These are phyloP conservation scores for Leptosphaerulina australis DNA, from an alignment of 2,329 filamentous ascomycete species.

Conservation along the genomic window DNA sequence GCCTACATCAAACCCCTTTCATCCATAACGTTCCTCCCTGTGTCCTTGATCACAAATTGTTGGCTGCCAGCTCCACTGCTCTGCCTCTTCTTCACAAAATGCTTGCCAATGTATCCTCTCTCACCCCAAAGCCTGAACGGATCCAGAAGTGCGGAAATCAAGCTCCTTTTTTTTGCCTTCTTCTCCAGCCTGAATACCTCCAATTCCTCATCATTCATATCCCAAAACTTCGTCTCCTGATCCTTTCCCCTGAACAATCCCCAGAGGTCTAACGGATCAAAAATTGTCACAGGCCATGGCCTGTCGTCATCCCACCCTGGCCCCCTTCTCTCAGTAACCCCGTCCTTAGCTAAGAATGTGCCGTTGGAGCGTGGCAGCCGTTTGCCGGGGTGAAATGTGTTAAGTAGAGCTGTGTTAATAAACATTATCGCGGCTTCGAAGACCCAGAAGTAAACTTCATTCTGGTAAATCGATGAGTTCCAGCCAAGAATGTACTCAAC, in stretches of 20 bases:
- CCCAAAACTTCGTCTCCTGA: constrained; percentile 47
- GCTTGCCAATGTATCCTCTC: constrained; percentile 38
- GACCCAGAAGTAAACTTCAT: constrained; percentile 62
- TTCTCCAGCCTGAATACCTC: constrained; percentile 33
- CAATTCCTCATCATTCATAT: constrained; percentile 44
- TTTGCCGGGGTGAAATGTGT: constrained; percentile 58
- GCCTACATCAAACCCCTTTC: constrained; percentile 1
- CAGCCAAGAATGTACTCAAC: constrained; percentile 57
- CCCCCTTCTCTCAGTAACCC: constrained; percentile 58
- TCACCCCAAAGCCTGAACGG: constrained; percentile 41
- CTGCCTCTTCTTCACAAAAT: constrained; percentile 21
- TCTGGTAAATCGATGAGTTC: constrained; percentile 46
- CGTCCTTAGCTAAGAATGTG: constrained; percentile 59
- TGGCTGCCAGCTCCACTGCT: not conserved
- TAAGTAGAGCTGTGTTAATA: constrained; percentile 58
- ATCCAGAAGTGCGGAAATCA: constrained; percentile 32
- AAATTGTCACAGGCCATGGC: constrained; percentile 50
- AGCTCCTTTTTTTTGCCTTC: constrained; percentile 33
- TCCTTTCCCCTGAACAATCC: constrained; percentile 41
- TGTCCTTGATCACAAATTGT: not conserved
- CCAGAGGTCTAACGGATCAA: constrained; percentile 47
- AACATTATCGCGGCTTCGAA: constrained; percentile 62
- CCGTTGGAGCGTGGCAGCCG: constrained; percentile 58
- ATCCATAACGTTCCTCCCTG: not conserved
- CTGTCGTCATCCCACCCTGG: constrained; percentile 58